Conservation (phyloP, 352 stramenopile genomes). For the Globisporangium irregulare region DNA sequence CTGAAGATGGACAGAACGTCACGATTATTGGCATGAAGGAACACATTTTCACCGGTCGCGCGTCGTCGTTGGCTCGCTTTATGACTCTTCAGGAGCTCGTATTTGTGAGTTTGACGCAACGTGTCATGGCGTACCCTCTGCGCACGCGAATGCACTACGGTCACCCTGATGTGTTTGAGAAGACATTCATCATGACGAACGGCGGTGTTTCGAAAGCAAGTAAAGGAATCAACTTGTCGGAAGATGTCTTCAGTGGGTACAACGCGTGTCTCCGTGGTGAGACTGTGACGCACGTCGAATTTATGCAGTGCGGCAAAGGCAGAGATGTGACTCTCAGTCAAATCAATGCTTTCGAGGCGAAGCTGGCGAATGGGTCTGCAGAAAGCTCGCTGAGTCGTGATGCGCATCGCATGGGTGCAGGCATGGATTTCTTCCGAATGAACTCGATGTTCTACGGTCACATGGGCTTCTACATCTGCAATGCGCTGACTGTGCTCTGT, state of each 20-base stretch:
- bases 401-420: constrained; percentile 72
- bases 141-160: constrained; percentile 85
- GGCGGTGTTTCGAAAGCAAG: constrained; percentile 85
- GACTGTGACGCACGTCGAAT: constrained; percentile 79
- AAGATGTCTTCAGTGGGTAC: constrained; percentile 89
- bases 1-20: constrained; percentile 57
- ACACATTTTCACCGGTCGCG: constrained; percentile 86
- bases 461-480: constrained; percentile 89
- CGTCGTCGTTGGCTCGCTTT: constrained; percentile 81
- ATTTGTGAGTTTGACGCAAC: constrained; percentile 86
- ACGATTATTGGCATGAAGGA: constrained; percentile 89
- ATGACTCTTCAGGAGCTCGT: constrained; percentile 88
- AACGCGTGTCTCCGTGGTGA: constrained; percentile 77
- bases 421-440: constrained; percentile 88
- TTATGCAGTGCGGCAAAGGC: constrained; percentile 87
- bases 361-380: constrained; percentile 77
- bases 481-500: constrained; percentile 75
- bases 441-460: constrained; percentile 90
- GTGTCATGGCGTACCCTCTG: constrained; percentile 75
- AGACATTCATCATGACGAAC: constrained; percentile 84
- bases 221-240: constrained; percentile 87
- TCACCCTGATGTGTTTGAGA: constrained; percentile 88
- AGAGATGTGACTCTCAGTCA: constrained; percentile 87
- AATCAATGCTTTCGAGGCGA: constrained; percentile 87
- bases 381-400: constrained; percentile 83